A percentile compares a stretch with the other conserved stretches of the same genome.
These are phyloP conservation scores for Coffea canephora DNA, from an alignment of 257 asterid species.

Conservation along the genomic window DNA sequence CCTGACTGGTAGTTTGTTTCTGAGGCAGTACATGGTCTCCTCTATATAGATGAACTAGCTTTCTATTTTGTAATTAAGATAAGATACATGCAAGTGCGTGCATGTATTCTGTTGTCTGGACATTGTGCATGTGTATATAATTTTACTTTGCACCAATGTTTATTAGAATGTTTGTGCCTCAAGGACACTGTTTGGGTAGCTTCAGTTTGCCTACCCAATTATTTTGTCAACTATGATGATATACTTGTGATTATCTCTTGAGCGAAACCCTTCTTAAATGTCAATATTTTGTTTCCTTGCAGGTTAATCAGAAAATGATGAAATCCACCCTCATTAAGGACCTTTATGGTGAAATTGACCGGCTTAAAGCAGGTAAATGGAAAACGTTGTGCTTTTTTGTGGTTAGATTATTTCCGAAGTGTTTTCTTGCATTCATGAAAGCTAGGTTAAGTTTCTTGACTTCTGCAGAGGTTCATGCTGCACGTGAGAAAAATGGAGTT, in stretches of 20 bases:
- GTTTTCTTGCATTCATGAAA: not conserved
- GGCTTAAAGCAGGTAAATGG: constrained; percentile 62
- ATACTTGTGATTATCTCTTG: not conserved
- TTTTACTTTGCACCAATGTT: not conserved
- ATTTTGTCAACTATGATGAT: not conserved
- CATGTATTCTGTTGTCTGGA: not conserved
- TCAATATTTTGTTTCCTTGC: constrained; percentile 4
- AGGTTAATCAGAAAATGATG: constrained; percentile 96
- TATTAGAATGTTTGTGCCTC: not conserved
- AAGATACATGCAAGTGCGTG: not conserved
- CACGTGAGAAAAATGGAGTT: constrained; percentile 84
- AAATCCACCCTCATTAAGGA: constrained; percentile 71
- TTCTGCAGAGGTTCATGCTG: constrained; percentile 73
- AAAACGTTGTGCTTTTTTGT: not conserved
- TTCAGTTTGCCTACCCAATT: not conserved
- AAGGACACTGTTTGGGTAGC: not conserved
- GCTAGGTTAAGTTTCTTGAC: not conserved
- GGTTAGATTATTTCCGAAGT: not conserved
- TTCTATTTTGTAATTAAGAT: not conserved
- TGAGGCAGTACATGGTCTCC: not conserved
- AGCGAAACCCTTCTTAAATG: not conserved
- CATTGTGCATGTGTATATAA: too few species aligned
- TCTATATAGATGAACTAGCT: not conserved
- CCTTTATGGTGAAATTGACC: constrained; percentile 76
- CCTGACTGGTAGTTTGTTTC: not conserved